Percentiles rank a stretch among this genome's conserved stretches.
Evolutionary conservation across 371 early-diverging fungal genomes (phyloP).

Genomic region (Umbelopsis sp.): DNA sequence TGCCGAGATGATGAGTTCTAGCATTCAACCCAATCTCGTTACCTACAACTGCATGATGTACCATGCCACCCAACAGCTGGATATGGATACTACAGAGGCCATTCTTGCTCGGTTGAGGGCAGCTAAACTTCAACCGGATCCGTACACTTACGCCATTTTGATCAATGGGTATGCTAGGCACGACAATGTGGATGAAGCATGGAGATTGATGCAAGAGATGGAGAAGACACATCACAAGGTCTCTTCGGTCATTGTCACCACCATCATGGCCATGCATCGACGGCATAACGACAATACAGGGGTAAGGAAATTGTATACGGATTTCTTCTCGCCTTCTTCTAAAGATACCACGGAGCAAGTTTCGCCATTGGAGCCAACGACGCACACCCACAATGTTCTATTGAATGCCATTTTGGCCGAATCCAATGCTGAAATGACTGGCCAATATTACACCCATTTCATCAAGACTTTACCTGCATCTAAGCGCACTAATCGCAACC

Average conservation of each 20-base stretch:
- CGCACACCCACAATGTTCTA: constrained; percentile 43
- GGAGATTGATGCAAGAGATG: constrained; percentile 45
- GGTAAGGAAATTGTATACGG: constrained; percentile 35
- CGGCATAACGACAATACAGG: constrained; percentile 46
- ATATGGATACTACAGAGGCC: constrained; percentile 44
- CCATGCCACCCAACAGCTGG: constrained; percentile 39
- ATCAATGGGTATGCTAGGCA: constrained; percentile 45
- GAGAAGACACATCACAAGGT: constrained; percentile 29
- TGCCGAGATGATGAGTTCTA: constrained; percentile 36
- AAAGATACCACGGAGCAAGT: constrained; percentile 9
- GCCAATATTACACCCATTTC: constrained; percentile 38
- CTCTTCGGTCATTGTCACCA: constrained; percentile 40
- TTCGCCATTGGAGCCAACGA: constrained; percentile 18
- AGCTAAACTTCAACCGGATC: constrained; percentile 46
- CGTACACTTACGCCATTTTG: constrained; percentile 51
- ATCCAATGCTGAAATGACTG: constrained; percentile 29
- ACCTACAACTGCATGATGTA: constrained; percentile 56
- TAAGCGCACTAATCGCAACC: neutral
- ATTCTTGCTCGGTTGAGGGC: constrained; percentile 43
- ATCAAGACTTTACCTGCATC: constrained; percentile 11
- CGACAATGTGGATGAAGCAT: constrained; percentile 46
- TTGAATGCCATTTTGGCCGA: constrained; percentile 42
- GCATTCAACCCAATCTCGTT: constrained; percentile 40
- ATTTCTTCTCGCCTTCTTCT: constrained; percentile 31
- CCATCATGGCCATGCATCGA: constrained; percentile 52